Evolutionary conservation across 2,329 filamentous ascomycete species (phyloP), one percentile per base, ranked within the genome.

Genomic region (Penicillium digitatum): DNA sequence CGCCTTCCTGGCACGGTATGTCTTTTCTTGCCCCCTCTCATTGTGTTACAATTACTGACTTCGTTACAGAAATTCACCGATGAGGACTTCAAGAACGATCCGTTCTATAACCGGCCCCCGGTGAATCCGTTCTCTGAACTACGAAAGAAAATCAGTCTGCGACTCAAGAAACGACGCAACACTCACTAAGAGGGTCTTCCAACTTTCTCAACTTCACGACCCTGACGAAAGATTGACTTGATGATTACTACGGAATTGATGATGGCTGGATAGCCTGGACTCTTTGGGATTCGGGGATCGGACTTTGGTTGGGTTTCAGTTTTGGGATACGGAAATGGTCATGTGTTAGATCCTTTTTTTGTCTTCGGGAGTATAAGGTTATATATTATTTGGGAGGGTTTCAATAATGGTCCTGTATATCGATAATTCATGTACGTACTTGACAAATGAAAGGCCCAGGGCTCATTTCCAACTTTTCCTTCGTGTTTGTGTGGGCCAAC

Each of bases 1-100:
- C 82, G 89, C 44, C 93, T 85, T 78, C 82, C 86, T 4, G 85
- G 84, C 47, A 70, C 89, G 62, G 90, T 94, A 79, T 73, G 87
- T 81, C 42, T 50, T 20, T 5, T 12, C 40, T 31, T 8, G 7
- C 10, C 38, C 8, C 34, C 38, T 22, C 24, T 14, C 34, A 11
- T 8, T 27, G 32, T 37, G 8, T 45, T 11, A 39, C 32, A 29
- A 29, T 34, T 16, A 31, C 27, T 22, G 49, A 48, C 35, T 20
- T 5, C 0, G 11, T 16, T 43, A 5, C 42, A 75, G 73, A 74
- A 70, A 69, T 73, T 72, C 52, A 72, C 67, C 52, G 70, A 75
- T 22, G 71, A 73, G 20, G 73, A 75, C 49, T 72, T 74, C 59
- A 71, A 69, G 45, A 68, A 72, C 34, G 73, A 75, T 35, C 71